Evolutionary conservation across 169 alveolate species (phyloP).

Genomic region (Plasmodium adleri): DNA sequence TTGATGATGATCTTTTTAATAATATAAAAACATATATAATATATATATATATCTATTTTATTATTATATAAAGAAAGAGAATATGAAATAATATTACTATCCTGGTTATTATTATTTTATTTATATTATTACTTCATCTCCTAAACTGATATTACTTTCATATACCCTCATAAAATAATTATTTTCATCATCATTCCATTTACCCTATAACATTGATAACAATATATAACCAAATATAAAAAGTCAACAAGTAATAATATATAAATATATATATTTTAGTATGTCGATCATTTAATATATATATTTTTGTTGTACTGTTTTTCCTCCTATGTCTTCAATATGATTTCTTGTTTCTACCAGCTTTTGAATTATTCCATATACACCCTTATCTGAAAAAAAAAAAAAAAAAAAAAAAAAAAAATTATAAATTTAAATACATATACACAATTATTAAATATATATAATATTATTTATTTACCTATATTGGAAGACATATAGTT

Average conservation of each 20-base stretch:
- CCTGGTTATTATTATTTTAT: too few species aligned
- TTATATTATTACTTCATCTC: conserved; percentile 33
- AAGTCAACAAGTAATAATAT: not conserved
- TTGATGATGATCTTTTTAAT: conserved; percentile 7
- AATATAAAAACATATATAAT: not conserved
- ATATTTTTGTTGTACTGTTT: conserved; percentile 29
- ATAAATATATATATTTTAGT: not conserved
- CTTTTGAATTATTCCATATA: conserved; percentile 23
- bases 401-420: conserved; percentile 1
- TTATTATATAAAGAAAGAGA: too few species aligned
- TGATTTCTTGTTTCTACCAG: conserved; percentile 28
- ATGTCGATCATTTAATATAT: too few species aligned
- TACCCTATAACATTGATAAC: conserved; percentile 20
- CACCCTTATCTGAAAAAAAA: conserved; percentile 30
- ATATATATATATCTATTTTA: too few species aligned
- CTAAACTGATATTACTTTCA: conserved; percentile 29
- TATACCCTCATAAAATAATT: conserved; percentile 64
- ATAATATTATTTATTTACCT: conserved; percentile 8
- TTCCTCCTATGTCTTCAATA: conserved; percentile 51
- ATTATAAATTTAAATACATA: not conserved
- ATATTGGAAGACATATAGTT: conserved; percentile 26
- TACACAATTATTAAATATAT: not conserved
- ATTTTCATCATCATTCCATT: conserved; percentile 54
- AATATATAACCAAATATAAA: not conserved
- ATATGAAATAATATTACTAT: too few species aligned